Base-by-base conservation (phyloP, 768 basidiomycete species). In the Lactarius akahatsu region DNA sequence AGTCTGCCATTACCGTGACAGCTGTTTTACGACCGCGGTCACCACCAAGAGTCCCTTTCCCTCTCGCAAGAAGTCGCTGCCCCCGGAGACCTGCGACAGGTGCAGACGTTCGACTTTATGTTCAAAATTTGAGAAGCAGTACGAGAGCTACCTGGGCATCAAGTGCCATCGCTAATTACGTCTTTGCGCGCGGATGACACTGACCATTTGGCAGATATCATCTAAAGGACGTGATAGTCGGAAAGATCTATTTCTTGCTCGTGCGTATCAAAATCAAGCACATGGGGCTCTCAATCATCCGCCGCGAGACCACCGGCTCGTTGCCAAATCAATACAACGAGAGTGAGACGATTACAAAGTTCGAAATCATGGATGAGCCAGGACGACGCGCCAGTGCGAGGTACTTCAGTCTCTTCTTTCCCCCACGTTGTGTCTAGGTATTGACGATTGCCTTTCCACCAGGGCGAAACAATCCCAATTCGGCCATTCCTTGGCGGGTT, bases 121-220 rank as follows among this genome's bases (percentile, higher is more conserved):
- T 98, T 99, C 85, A 98, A 98, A 83, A 99, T 96, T 99, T 50
- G 97, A 98, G 86, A 98, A 99, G 81, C 95, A 98, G 76, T 98
- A 92, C 71, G 96, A 98, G 81, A 93, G 91, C 71, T 98, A 98
- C 76, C 89, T 94, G 72, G 97, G 97, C 6, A 98, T 98, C 75
- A 99, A n/a, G n/a, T n/a, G n/a, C n/a, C n/a, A n/a, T n/a, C n/a
- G n/a, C n/a, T n/a, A n/a, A n/a, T n/a, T n/a, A 8, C 70, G 91
- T 81, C 26, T 55, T 23, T 62, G 30, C 30, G 6, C 30, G 30
- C 30, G 30, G 2, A 30, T 30, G 30, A 30, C 30, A 30, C 30
- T 30, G 30, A 20, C 26, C 30, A 28, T 18, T 30, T 30, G 26
- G 4, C 66, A 99, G 96, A 78, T 99, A 99, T 78, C 97, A 99